Conservation (phyloP, 768 basidiomycete species). For the Mycena pura region DNA sequence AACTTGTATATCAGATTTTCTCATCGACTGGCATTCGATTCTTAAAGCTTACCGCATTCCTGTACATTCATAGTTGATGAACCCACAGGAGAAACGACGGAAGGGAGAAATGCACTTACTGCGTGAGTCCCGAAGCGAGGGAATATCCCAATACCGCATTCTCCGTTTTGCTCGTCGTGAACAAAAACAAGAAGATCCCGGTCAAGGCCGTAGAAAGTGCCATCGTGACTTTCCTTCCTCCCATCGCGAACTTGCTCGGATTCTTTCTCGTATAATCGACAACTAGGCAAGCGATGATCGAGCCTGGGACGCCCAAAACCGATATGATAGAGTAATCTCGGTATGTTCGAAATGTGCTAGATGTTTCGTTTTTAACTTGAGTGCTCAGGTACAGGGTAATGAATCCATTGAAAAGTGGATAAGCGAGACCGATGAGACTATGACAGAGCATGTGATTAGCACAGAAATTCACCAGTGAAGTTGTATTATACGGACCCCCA, state of each 20-base stretch:
- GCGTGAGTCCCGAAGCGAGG: slow-evolving; percentile 49
- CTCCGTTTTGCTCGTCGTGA: slow-evolving; percentile 52
- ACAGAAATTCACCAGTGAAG: neutral
- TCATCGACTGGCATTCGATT: neutral
- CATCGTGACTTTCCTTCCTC: slow-evolving; percentile 56
- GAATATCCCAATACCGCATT: slow-evolving; percentile 52
- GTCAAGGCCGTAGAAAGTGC: slow-evolving; percentile 51
- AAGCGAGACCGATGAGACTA: slow-evolving; percentile 59
- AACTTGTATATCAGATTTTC: neutral
- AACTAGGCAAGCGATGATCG: slow-evolving; percentile 51
- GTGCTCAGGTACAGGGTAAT: slow-evolving; percentile 54
- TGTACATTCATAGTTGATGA: slow-evolving; percentile 7
- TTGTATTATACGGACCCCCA: slow-evolving; percentile 50
- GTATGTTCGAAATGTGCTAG: slow-evolving; percentile 42
- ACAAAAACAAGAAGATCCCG: slow-evolving; percentile 56
- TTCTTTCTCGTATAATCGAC: slow-evolving; percentile 49
- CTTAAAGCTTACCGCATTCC: slow-evolving; percentile 43
- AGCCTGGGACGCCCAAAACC: slow-evolving; percentile 53
- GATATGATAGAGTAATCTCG: slow-evolving; percentile 59
- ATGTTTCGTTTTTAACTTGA: slow-evolving; percentile 33
- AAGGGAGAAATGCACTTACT: slow-evolving; percentile 44
- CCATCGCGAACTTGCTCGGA: slow-evolving; percentile 39
- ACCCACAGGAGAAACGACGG: neutral
- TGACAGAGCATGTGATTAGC: neutral
- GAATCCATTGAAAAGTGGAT: slow-evolving; percentile 60